Percentiles rank a stretch among this genome's conserved stretches.
phyloP scores from a whole-genome alignment of 2,329 filamentous ascomycete genomes.

The Chaetomium globosum region DNA sequence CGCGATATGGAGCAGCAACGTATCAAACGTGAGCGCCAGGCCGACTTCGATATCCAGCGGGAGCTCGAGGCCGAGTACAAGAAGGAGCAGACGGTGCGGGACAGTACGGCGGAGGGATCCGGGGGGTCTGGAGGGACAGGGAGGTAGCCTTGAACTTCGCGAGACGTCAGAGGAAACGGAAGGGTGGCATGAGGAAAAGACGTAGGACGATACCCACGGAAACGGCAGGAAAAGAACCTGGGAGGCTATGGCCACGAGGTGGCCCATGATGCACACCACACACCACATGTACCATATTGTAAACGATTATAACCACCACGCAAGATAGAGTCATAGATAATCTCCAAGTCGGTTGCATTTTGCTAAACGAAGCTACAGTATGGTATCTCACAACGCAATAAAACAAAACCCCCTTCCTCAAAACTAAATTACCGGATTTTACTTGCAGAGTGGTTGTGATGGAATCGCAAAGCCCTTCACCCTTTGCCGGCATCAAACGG shows the following conservation, averaged over 20 bases:
- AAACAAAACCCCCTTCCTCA: too few relatives aligned
- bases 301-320: background rate
- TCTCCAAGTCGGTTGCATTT: background rate
- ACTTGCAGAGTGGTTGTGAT: background rate
- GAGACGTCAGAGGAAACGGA: too few relatives aligned
- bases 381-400: background rate
- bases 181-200: background rate
- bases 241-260: background rate
- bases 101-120: conserved; percentile 39
- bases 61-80: conserved; percentile 85
- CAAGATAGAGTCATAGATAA: background rate
- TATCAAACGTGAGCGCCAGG: conserved; percentile 84
- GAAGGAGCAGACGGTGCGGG: conserved; percentile 78
- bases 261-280: background rate
- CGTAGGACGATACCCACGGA: conserved; percentile 1
- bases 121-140: background rate
- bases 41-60: conserved; percentile 92
- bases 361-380: background rate
- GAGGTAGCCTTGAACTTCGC: conserved; percentile 18
- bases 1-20: conserved; percentile 94
- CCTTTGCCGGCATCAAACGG: background rate
- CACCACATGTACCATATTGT: conserved; percentile 14
- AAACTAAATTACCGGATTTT: background rate
- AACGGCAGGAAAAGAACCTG: background rate
- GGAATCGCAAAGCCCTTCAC: background rate